A percentile compares a stretch with the other conserved stretches of the same genome.
Evolutionary conservation across 2,329 filamentous ascomycete species (phyloP).

Genomic region (Colletotrichum australisinense): DNA sequence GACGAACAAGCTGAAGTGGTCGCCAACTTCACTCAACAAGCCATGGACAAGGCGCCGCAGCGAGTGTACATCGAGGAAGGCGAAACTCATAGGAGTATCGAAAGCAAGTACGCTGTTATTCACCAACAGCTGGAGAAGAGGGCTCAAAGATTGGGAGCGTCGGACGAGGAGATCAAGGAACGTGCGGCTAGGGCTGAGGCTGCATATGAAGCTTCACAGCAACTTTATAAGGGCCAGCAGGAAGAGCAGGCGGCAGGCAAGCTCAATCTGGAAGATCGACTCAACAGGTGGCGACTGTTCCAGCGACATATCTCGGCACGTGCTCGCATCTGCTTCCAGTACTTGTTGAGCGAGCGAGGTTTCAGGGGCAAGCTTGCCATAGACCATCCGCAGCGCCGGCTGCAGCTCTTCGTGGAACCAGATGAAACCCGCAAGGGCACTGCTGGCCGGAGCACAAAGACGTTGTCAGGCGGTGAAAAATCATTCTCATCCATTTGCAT

Average conservation of each 20-base stretch:
- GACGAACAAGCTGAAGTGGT: conserved; percentile 61
- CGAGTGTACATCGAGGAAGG: conserved; percentile 73
- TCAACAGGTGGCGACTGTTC: conserved; percentile 83
- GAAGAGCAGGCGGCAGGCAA: conserved; percentile 59
- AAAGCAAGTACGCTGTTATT: conserved; percentile 66
- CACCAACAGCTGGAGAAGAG: conserved; percentile 68
- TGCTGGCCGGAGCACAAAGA: conserved; percentile 86
- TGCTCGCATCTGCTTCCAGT: conserved; percentile 87
- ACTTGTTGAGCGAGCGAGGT: conserved; percentile 87
- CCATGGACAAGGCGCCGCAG: conserved; percentile 60
- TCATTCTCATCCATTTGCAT: conserved; percentile 98
- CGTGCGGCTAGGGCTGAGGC: conserved; percentile 53
- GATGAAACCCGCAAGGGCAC: conserved; percentile 76
- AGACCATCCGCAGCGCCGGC: conserved; percentile 78
- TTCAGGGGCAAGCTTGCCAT: conserved; percentile 86
- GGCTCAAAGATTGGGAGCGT: conserved; percentile 68
- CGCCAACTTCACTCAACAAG: conserved; percentile 65
- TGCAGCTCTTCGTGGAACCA: conserved; percentile 82
- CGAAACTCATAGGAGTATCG: conserved; percentile 69
- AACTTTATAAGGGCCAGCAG: conserved; percentile 53
- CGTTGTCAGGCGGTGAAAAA: conserved; percentile 95
- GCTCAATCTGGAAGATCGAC: conserved; percentile 74
- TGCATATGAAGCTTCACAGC: conserved; percentile 53
- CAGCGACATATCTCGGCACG: conserved; percentile 87
- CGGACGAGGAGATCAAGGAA: conserved; percentile 72